Base-by-base conservation (phyloP, 2,329 filamentous ascomycete genomes). In the Scedosporium aurantiacum region DNA sequence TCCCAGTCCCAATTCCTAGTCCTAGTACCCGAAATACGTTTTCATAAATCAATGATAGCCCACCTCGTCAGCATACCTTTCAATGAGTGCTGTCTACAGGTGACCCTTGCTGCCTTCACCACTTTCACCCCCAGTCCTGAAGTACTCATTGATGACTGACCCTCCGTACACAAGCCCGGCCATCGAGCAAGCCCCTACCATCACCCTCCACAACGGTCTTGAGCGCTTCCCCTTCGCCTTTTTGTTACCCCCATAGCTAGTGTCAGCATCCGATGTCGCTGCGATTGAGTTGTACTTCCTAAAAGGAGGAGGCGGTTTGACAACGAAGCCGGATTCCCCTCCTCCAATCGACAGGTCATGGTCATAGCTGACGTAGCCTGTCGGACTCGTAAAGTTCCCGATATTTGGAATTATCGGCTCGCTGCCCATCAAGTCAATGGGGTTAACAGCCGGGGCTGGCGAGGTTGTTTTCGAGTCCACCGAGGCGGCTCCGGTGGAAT, bases 351-450 rank as follows among this genome's bases (percentile, higher is more conserved):
- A 50, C 10, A 61, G 52, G 43, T 70, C 74, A 52, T 72, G 63
- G 63, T 85, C 81, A 65, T 85, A 82, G 65, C 85, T 86, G 52
- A 87, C 81, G 66, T 85, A 88, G 0, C 84, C 85, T 1, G 84
- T 87, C 1, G 85, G 84, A 40, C 81, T 85, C 18, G 83, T 82
- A 68, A 85, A 87, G 60, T 81, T 80, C 4, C 82, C 82, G 4
- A 81, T 80, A 5, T 75, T 73, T 2, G 76, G 71, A 3, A 72
- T 68, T 10, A 75, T 72, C 4, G 70, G 67, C 3, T 72, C 67
- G 61, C 70, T 73, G 56, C 78, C 76, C 68, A 78, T 81, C 76
- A 80, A 78, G 66, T 83, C 80, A 60, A 88, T 83, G 0, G 85
- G 84, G 66, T 87, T 87, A 65, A 83, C 69, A 25, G 27, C 5